A percentile compares a stretch with the other conserved stretches of the same genome.
phyloP scores from a whole-genome alignment of 805 yeast species.

The Kodamaea neixiangensis region DNA sequence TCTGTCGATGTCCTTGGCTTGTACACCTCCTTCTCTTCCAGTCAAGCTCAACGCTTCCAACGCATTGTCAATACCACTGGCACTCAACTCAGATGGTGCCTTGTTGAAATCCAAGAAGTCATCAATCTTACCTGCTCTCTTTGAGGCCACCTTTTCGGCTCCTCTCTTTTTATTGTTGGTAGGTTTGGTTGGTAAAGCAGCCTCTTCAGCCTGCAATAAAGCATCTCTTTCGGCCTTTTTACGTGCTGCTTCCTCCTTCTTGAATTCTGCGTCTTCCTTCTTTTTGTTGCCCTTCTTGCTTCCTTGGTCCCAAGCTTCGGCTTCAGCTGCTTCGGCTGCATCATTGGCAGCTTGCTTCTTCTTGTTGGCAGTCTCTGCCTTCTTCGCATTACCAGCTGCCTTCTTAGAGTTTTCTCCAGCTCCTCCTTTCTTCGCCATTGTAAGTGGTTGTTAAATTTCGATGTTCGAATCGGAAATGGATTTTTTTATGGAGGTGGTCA shows the following conservation, averaged over 20 bases:
- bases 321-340: conserved; percentile 54
- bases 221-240: conserved; percentile 84
- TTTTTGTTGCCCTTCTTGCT: conserved; percentile 68
- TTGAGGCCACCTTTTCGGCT: conserved; percentile 64
- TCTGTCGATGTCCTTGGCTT: conserved; percentile 67
- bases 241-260: conserved; percentile 72
- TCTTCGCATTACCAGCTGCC: conserved; percentile 64
- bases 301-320: conserved; percentile 69
- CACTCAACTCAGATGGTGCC: conserved; percentile 55
- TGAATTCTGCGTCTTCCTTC: conserved; percentile 66
- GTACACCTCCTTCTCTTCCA: conserved; percentile 54
- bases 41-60: conserved; percentile 75
- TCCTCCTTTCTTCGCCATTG: conserved; percentile 46
- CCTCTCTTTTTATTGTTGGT: conserved; percentile 58
- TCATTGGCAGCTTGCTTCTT: conserved; percentile 55
- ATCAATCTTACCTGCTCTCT: conserved; percentile 62
- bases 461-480: conserved; percentile 9
- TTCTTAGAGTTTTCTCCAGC: conserved; percentile 53
- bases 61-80: conserved; percentile 76
- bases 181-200: conserved; percentile 60
- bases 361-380: conserved; percentile 63
- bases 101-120: conserved; percentile 61
- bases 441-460: conserved; percentile 5
- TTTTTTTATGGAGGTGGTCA: not conserved
- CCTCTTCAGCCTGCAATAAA: conserved; percentile 63